Conservation (phyloP, 495 filamentous ascomycete genomes). For the Penicillium manginii region DNA sequence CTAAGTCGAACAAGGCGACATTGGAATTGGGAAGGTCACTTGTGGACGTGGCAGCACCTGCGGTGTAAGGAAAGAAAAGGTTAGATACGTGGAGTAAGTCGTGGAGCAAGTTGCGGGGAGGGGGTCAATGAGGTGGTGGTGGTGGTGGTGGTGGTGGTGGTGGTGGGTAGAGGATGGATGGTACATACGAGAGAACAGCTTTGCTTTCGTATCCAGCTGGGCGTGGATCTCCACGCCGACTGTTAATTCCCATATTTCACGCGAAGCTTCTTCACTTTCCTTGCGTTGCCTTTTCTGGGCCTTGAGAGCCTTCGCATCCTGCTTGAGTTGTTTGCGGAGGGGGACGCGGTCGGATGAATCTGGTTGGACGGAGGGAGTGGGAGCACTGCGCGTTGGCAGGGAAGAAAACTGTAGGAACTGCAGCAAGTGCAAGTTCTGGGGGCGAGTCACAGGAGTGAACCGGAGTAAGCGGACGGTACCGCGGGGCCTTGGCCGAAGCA, state of each 20-base stretch:
- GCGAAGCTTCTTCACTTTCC: constrained; percentile 40
- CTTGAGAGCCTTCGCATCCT: constrained; percentile 61
- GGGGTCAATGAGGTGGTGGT: background rate
- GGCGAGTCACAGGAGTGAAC: constrained; percentile 14
- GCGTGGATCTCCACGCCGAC: constrained; percentile 98
- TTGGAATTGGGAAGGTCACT: constrained; percentile 77
- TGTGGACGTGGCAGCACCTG: constrained; percentile 68
- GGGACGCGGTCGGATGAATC: constrained; percentile 46
- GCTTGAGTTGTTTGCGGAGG: constrained; percentile 75
- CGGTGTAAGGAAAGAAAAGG: constrained; percentile 1
- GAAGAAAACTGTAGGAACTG: constrained; percentile 13
- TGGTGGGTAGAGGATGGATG: background rate
- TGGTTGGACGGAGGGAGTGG: constrained; percentile 2
- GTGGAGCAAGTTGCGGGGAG: background rate
- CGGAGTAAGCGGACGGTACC: constrained; percentile 36
- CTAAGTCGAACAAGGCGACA: constrained; percentile 86
- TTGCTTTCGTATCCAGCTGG: constrained; percentile 82
- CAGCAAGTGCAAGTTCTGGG: background rate
- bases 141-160: background rate
- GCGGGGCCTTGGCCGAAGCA: constrained; percentile 43
- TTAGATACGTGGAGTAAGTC: background rate
- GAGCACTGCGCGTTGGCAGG: constrained; percentile 20
- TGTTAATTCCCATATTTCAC: constrained; percentile 78
- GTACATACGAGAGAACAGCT: constrained; percentile 76
- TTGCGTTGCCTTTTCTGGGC: constrained; percentile 41